Evolutionary conservation across 2,329 filamentous ascomycete genomes (phyloP), one percentile per base, ranked within the genome.

Genomic region (Microsporum audouinii): DNA sequence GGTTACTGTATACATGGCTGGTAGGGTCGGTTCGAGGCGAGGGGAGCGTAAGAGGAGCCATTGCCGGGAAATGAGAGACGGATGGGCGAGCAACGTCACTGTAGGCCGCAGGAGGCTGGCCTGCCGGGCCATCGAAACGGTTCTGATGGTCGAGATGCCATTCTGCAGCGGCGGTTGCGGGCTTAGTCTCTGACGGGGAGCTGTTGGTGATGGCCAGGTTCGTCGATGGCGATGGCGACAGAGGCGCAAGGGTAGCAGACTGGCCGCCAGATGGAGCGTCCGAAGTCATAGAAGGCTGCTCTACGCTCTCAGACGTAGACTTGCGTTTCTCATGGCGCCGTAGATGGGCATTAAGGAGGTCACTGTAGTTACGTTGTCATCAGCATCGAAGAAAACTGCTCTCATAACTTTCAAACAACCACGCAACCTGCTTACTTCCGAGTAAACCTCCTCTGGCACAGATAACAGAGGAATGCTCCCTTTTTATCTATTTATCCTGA

Each of bases 321-420:
- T 63, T 63, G 49, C 64, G 64, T 56, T 64, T 65, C 43, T 65
- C 64, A 60, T 67, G 66, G 8, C 66, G 65, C 17, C 63, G 65
- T 2, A 67, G 62, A 59, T 67, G 66, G 31, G 66, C 66, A 53
- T 64, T 65, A 5, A 67, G 62, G 8, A 67, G 65, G 39, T 67
- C 66, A 61, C 66, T 67, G 39, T 43, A 12, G 38, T 36, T 27
- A 27, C 29, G 31, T 1, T 23, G 51, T 56, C 31, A 33, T 29
- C 49, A 53, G 31, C 23, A 51, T 53, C 53, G 10, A 14, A 33
- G 17, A 23, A 23, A 23, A 23, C 17, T 23, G 17, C 17, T 23
- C 17, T 23, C 17, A 23, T 23, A 23, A 23, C 17, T 31, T 36
- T 27, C 29, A 3, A 56, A 33, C 31, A 38, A 3, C 27, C 31